These are phyloP conservation scores for Colletotrichum acutatum DNA, from an alignment of 2,329 filamentous ascomycete species.

Conservation along the genomic window DNA sequence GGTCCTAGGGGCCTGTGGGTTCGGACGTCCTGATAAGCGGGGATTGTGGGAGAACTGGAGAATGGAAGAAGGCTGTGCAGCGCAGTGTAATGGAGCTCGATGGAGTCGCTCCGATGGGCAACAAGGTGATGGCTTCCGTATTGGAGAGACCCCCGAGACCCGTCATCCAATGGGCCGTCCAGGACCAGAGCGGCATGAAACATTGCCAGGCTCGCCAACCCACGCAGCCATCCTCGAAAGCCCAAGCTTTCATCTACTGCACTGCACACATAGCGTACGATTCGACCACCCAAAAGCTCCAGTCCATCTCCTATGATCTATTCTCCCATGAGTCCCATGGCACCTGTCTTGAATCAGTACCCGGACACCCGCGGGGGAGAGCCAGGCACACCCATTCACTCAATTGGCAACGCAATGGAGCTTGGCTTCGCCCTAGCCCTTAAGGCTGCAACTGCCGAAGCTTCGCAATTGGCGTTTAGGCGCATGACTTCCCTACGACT, in stretches of 20 bases:
- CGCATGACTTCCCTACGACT: neutral
- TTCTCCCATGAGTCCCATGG: neutral
- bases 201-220: slow-evolving; percentile 14
- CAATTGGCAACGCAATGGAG: neutral
- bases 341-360: slow-evolving; percentile 7
- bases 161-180: slow-evolving; percentile 6
- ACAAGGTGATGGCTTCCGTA: slow-evolving; percentile 29
- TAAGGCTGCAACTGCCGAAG: slow-evolving; percentile 21
- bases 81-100: slow-evolving; percentile 17
- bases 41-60: neutral
- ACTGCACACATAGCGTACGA: slow-evolving; percentile 15
- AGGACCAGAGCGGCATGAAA: slow-evolving; percentile 21
- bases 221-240: neutral
- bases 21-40: slow-evolving; percentile 3
- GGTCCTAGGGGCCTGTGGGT: neutral
- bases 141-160: slow-evolving; percentile 21
- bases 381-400: neutral
- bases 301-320: neutral
- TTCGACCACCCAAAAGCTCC: slow-evolving; percentile 16
- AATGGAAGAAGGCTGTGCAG: slow-evolving; percentile 30
- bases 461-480: neutral
- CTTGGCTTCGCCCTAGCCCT: neutral
- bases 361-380: neutral
- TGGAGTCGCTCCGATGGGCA: slow-evolving; percentile 30
- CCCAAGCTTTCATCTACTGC: slow-evolving; percentile 14